These are phyloP conservation scores for Cylindrotheca fusiformis DNA, from an alignment of 108 stramenopile species.

Conservation along the genomic window DNA sequence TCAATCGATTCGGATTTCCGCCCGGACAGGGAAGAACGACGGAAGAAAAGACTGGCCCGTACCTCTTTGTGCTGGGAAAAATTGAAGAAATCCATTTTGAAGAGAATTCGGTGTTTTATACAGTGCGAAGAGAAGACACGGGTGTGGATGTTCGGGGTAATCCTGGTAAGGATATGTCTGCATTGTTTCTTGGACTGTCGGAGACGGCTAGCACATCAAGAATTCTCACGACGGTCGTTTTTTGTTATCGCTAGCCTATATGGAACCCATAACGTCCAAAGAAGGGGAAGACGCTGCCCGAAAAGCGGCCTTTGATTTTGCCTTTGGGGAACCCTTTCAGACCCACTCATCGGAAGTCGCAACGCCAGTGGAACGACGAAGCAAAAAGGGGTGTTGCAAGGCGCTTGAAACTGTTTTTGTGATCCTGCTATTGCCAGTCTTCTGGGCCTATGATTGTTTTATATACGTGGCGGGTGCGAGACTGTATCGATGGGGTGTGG, in stretches of 20 bases:
- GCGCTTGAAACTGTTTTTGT: conserved; percentile 5
- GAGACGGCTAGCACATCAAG: no score
- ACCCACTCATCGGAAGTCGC: not conserved
- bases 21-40: conserved; percentile 37
- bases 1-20: conserved; percentile 63
- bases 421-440: conserved; percentile 20
- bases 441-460: conserved; percentile 28
- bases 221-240: no score
- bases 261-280: conserved; percentile 41
- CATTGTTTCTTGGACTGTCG: no score
- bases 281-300: conserved; percentile 43
- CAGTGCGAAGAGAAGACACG: conserved; percentile 58
- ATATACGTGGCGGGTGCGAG: conserved; percentile 9
- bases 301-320: conserved; percentile 29
- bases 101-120: conserved; percentile 74
- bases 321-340: conserved; percentile 7
- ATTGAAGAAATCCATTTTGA: conserved; percentile 68
- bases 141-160: conserved; percentile 60
- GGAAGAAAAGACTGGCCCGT: conserved; percentile 70
- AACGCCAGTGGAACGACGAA: not conserved
- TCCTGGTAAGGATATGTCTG: conserved; percentile 31
- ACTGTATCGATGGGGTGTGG: conserved; percentile 10
- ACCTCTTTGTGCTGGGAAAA: conserved; percentile 57
- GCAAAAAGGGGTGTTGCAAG: conserved; percentile 2
- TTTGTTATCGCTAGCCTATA: no score